Conservation (phyloP, 306 rosid genomes). For the Dalbergia oliveri region DNA sequence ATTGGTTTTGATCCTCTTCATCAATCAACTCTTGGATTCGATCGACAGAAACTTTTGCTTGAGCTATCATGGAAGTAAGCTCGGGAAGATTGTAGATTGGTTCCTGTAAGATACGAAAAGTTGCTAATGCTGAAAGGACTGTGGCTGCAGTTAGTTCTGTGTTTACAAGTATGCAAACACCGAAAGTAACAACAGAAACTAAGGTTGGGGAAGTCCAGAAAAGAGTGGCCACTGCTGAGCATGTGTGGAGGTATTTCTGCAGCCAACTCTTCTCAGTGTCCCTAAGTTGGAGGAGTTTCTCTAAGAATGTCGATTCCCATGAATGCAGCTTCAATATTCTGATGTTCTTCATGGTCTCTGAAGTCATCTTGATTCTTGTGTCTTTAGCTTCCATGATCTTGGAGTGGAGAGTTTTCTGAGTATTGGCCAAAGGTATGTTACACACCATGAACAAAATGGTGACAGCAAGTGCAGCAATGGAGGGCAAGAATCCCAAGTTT, state of each 20-base stretch:
- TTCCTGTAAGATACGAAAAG: conserved; percentile 88
- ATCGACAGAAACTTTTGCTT: conserved; percentile 87
- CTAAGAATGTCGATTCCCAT: conserved; percentile 81
- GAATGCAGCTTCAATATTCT: conserved; percentile 87
- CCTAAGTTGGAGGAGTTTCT: conserved; percentile 72
- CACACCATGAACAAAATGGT: conserved; percentile 82
- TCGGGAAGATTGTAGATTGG: conserved; percentile 95
- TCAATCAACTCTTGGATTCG: conserved; percentile 69
- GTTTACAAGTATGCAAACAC: conserved; percentile 72
- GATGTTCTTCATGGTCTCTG: conserved; percentile 84
- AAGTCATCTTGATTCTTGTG: conserved; percentile 79
- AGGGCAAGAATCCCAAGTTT: conserved; percentile 77
- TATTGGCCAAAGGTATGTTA: conserved; percentile 86
- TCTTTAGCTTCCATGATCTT: conserved; percentile 93
- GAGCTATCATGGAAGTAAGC: conserved; percentile 91
- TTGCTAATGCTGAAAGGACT: conserved; percentile 87
- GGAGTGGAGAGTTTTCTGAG: conserved; percentile 76
- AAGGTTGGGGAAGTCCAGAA: conserved; percentile 96
- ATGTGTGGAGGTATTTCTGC: conserved; percentile 74
- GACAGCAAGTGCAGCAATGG: conserved; percentile 75
- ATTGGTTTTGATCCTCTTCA: conserved; percentile 71
- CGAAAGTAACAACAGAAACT: conserved; percentile 85
- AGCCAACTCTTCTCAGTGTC: conserved; percentile 80
- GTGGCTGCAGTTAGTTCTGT: conserved; percentile 79
- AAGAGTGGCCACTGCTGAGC: conserved; percentile 82